Conservation (phyloP, 345 rosid genomes). For the Aurinia saxatilis region DNA sequence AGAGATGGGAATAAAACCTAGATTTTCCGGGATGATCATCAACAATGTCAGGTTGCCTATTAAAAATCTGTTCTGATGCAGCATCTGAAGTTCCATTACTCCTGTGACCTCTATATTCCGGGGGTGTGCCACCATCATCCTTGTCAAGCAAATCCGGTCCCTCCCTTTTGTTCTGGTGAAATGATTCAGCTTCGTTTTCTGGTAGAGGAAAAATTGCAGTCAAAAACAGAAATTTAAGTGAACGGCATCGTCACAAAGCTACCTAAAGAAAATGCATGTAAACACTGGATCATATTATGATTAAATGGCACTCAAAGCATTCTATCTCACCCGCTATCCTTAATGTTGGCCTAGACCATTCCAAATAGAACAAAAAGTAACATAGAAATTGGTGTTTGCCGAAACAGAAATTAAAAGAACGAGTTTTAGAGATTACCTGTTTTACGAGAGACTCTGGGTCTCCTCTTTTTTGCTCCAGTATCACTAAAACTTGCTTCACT, state of each 20-base stretch:
- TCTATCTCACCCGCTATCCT: not conserved
- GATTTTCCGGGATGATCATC: conserved; percentile 84
- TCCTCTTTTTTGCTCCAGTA: conserved; percentile 40
- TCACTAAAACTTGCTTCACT: conserved; percentile 45
- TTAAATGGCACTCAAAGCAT: not conserved
- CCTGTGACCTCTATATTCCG: conserved; percentile 53
- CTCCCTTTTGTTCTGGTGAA: conserved; percentile 34
- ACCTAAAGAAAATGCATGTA: not conserved
- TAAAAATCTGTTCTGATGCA: conserved; percentile 49
- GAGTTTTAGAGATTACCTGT: conserved; percentile 37
- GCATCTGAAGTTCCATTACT: conserved; percentile 46
- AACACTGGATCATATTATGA: not conserved
- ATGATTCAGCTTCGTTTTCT: conserved; percentile 41
- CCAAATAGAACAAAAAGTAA: not conserved
- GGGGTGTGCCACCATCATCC: conserved; percentile 43
- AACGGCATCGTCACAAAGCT: not conserved
- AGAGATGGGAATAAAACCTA: conserved; percentile 57
- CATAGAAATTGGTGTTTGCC: not conserved
- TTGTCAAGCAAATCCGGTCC: conserved; percentile 37
- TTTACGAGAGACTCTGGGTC: conserved; percentile 36
- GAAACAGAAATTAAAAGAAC: not conserved
- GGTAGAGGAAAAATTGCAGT: conserved; percentile 36
- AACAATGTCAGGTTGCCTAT: conserved; percentile 73
- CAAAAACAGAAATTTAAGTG: not conserved
- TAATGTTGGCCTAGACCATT: not conserved